phyloP scores from a whole-genome alignment of 352 stramenopile genomes.

The Phytophthora aleatoria region DNA sequence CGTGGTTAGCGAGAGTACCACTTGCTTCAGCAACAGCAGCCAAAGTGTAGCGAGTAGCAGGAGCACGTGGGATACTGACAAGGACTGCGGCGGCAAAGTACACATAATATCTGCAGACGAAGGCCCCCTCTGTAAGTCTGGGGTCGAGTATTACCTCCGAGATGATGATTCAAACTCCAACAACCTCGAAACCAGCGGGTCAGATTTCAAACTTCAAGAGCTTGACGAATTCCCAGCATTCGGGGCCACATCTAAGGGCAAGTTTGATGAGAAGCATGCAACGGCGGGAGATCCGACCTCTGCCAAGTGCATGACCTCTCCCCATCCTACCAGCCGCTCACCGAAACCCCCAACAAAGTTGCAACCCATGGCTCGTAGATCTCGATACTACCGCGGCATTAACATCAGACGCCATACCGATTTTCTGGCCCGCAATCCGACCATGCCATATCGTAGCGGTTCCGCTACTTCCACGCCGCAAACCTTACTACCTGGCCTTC shows the following conservation, averaged over 20 bases:
- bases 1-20: conserved; percentile 23
- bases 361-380: conserved; percentile 10
- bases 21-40: conserved; percentile 23
- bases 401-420: conserved; percentile 24
- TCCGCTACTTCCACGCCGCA: conserved; percentile 10
- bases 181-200: background rate
- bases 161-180: conserved; percentile 10
- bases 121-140: conserved; percentile 3
- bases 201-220: conserved; percentile 16
- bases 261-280: background rate
- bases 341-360: conserved; percentile 4
- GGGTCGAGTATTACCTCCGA: conserved; percentile 28
- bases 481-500: conserved; percentile 38
- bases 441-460: conserved; percentile 8
- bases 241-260: background rate
- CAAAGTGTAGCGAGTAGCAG: conserved; percentile 16
- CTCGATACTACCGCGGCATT: conserved; percentile 25
- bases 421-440: conserved; percentile 28
- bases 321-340: background rate
- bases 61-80: conserved; percentile 4
- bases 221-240: conserved; percentile 4
- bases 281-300: background rate
- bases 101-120: background rate
- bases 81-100: background rate
- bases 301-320: conserved; percentile 5